Evolutionary conservation across 1,284 basidiomycete genomes (phyloP), one percentile per base, ranked within the genome.

Genomic region (Phellopilus nigrolimitatus): DNA sequence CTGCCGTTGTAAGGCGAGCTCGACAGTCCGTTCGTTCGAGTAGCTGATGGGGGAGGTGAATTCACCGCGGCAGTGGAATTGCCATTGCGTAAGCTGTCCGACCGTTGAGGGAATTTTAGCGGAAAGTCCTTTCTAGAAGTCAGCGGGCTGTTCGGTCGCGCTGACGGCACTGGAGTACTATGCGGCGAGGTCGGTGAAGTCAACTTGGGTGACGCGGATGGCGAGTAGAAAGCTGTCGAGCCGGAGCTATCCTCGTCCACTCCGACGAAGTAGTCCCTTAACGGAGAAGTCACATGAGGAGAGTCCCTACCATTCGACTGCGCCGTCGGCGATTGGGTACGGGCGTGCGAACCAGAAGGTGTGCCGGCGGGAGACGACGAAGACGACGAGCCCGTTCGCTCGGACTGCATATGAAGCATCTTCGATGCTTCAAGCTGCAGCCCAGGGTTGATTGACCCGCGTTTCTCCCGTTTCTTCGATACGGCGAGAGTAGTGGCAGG

Each of bases 371-470:
- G 44, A 1, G 53, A 50, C n/a, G 41, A 22, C 9, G 69, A 60
- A 15, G 62, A 55, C 22, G 60, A 58, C 53, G 59, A 62, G 41
- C 55, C 56, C 31, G 52, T 47, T 22, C 47, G 54, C 15, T 47
- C 17, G 39, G 13, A 37, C 47, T 57, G 37, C 21, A 39, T 30
- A 25, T 47, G 40, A 9, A 54, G 25, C 40, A 54, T 44, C 45
- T 54, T 53, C 21, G 42, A 61, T 47, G 47, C 64, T 65, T 68
- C 53, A 57, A 63, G 30, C 61, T 65, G 56, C 61, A 71, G 54
- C 30, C 61, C 64, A 3, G 75, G 75, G 59, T 75, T 76, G 49
- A 76, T 75, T 27, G 73, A 76, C 30, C 70, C 68, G 24, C 73
- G 69, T 58, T 72, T 75, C 31, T 72, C 68, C 24, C 65, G 64